A percentile compares a stretch with the other conserved stretches of the same genome.
Conservation (phyloP, 139 green algal species). For the Bryopsis sp. region DNA sequence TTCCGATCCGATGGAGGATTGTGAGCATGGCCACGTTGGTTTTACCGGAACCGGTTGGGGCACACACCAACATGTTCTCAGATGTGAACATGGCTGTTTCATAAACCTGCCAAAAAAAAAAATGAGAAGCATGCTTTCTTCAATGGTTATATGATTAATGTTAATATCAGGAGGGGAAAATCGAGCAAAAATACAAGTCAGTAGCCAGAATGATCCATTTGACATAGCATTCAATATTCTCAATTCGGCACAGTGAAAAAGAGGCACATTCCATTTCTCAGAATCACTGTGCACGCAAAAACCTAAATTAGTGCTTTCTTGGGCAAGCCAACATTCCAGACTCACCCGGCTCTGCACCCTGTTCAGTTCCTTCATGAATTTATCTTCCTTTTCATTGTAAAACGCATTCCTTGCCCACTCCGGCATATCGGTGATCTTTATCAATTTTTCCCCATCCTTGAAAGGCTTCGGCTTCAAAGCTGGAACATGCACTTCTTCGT, state of each 20-base stretch:
- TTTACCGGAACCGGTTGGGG: conserved; percentile 87
- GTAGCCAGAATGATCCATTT: no score
- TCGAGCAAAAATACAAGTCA: no score
- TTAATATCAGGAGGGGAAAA: no score
- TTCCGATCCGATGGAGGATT: conserved; percentile 80
- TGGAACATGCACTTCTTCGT: conserved; percentile 95
- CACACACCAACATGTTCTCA: conserved; percentile 93
- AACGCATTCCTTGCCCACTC: conserved; percentile 89
- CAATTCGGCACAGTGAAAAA: no score
- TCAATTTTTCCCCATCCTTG: conserved; percentile 52
- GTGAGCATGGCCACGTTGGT: conserved; percentile 97
- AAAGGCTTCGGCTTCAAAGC: conserved; percentile 89
- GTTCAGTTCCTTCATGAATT: conserved; percentile 71
- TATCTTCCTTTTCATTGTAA: conserved; percentile 74
- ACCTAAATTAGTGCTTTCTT: no score
- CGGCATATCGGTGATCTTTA: conserved; percentile 71
- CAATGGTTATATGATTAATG: no score
- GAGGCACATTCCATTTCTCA: no score
- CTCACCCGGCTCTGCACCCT: conserved; percentile 83
- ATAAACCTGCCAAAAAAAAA: no score
- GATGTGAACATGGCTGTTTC: conserved; percentile 77
- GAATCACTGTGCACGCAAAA: no score
- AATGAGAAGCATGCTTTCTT: no score
- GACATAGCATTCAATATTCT: no score
- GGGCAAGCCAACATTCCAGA: no score